Evolutionary conservation across 2,329 filamentous ascomycete genomes (phyloP), one percentile per base, ranked within the genome.

Genomic region (Aphanoascus verrucosus): DNA sequence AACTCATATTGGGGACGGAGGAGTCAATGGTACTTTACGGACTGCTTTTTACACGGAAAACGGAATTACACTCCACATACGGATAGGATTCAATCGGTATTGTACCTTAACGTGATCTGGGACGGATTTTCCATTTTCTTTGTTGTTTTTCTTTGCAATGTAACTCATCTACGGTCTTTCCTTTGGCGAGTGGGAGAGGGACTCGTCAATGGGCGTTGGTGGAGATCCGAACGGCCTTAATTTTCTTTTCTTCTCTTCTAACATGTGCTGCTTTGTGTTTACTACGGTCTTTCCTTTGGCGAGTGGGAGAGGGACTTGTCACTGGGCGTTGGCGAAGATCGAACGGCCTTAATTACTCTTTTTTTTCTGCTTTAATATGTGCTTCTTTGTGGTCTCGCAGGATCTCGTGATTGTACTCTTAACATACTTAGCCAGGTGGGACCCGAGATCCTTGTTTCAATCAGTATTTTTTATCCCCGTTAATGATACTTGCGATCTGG

Each of bases 41-140:
- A n/a, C n/a, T n/a, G n/a, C 15, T 38, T 20, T 28, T 3, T 49
- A n/a, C 31, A 28, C 28, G 2, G 17, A 19, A 2, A 7, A 15
- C 32, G n/a, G 23, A 19, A 37, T 7, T 2, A 34, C 46, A 38
- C 6, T 19, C 15, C 11, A 28, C 19, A 49, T 15, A 14, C n/a
- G 35, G 3, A 34, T 3, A 17, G 38, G 15, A 12, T 42, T 35
- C 2, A n/a, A 12, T 43, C 37, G 35, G 40, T 8, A n/a, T 50
- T 50, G 38, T 50, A 43, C 17, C 12, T 50, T 50, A 43, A 11
- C 38, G 1, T n/a, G 23, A 50, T 50, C 28, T 43, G 48, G 48
- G 2, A n/a, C n/a, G n/a, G n/a, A n/a, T n/a, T n/a, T n/a, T n/a
- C n/a, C 23, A 23, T 38, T 14, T 41, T 31, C 41, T 19, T 47